phyloP scores from a whole-genome alignment of 208 protist species.

The Leptomonas seymouri region DNA sequence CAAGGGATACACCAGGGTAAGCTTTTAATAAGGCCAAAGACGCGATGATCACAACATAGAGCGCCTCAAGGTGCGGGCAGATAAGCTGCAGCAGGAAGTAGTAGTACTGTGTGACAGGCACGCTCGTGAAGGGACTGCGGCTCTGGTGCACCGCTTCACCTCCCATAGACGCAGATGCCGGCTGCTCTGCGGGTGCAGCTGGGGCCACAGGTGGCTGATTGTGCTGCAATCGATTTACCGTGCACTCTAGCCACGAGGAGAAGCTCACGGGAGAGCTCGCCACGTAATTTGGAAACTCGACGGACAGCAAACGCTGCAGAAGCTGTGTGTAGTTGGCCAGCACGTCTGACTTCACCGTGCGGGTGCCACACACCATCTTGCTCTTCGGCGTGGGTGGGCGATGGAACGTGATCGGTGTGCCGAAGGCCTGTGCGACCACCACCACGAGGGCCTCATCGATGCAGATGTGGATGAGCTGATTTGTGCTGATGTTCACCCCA shows the following conservation, averaged over 20 bases:
- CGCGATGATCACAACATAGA: slow-evolving; percentile 41
- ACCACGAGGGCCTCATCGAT: slow-evolving; percentile 77
- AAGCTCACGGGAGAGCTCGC: slow-evolving; percentile 55
- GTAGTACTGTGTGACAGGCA: slow-evolving; percentile 48
- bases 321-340: slow-evolving; percentile 52
- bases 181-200: background rate
- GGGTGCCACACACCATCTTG: slow-evolving; percentile 16
- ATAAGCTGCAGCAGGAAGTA: slow-evolving; percentile 61
- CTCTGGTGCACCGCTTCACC: background rate
- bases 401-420: slow-evolving; percentile 13
- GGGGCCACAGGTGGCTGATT: background rate
- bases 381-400: slow-evolving; percentile 12
- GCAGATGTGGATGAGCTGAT: slow-evolving; percentile 91
- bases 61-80: slow-evolving; percentile 58
- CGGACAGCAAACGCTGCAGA: slow-evolving; percentile 58
- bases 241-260: slow-evolving; percentile 66
- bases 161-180: background rate
- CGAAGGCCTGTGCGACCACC: slow-evolving; percentile 53
- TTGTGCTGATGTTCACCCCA: slow-evolving; percentile 75
- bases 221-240: slow-evolving; percentile 46
- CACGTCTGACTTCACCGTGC: slow-evolving; percentile 34
- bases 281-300: slow-evolving; percentile 79
- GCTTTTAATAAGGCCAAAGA: slow-evolving; percentile 24
- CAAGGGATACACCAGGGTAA: slow-evolving; percentile 24
- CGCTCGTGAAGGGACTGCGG: slow-evolving; percentile 5